Evolutionary conservation across 352 stramenopile species (phyloP).

Genomic region (Phytophthora sojae): DNA sequence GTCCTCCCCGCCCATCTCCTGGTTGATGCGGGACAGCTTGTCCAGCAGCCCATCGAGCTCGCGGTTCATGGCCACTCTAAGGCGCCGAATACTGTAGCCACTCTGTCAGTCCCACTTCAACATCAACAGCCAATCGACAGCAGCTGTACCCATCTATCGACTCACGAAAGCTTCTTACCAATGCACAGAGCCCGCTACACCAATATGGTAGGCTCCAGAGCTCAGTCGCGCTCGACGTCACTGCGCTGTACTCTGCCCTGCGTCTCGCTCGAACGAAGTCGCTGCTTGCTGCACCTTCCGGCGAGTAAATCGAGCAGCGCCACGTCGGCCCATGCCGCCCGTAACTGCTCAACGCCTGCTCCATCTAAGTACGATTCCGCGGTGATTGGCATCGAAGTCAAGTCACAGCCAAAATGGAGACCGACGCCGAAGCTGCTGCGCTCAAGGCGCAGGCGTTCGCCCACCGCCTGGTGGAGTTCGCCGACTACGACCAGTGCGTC

Average conservation of each 20-base stretch:
- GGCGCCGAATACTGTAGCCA: conserved; percentile 32
- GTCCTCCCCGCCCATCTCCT: conserved; percentile 82
- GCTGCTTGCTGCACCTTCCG: conserved; percentile 34
- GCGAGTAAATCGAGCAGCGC: conserved; percentile 22
- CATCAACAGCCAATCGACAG: conserved; percentile 32
- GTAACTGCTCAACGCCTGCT: conserved; percentile 24
- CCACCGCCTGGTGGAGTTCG: conserved; percentile 83
- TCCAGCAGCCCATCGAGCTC: conserved; percentile 81
- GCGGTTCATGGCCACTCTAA: conserved; percentile 59
- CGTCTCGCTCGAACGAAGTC: background rate
- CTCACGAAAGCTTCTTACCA: background rate
- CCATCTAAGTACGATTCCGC: conserved; percentile 32
- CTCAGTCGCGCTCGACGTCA: background rate
- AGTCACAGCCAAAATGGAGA: conserved; percentile 9
- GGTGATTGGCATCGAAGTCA: conserved; percentile 20
- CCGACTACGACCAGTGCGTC: conserved; percentile 54
- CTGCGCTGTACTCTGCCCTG: background rate
- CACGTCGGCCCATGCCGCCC: conserved; percentile 4
- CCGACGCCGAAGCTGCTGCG: background rate
- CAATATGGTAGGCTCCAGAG: background rate
- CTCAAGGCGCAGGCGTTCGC: conserved; percentile 68
- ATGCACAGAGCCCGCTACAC: background rate
- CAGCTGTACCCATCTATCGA: conserved; percentile 20
- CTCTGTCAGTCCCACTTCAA: conserved; percentile 37
- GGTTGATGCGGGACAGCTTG: conserved; percentile 81